Evolutionary conservation across 2,329 filamentous ascomycete genomes (phyloP).

Genomic region (Metarhizium humberi): DNA sequence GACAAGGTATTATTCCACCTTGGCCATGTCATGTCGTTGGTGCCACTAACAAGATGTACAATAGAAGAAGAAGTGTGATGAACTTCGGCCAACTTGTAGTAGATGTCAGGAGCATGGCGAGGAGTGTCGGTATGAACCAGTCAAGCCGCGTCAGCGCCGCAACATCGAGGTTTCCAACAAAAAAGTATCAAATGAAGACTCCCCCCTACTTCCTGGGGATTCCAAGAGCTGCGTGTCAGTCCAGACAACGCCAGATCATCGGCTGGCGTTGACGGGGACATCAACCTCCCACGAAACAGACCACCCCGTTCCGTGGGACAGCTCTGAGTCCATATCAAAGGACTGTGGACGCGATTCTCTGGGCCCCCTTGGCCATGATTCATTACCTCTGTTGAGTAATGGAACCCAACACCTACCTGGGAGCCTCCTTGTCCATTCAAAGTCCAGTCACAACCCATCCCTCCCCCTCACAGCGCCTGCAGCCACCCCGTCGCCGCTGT

Average conservation of each 20-base stretch:
- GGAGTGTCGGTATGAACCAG: constrained; percentile 40
- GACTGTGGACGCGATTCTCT: constrained; percentile 5
- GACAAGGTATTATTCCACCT: constrained; percentile 36
- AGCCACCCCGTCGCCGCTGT: constrained; percentile 19
- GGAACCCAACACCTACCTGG: background rate
- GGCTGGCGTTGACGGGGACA: constrained; percentile 8
- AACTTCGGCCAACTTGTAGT: constrained; percentile 39
- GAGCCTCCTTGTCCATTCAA: background rate
- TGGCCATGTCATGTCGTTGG: background rate
- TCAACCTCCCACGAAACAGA: background rate
- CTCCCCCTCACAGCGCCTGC: constrained; percentile 17
- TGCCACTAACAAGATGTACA: background rate
- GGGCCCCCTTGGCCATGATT: constrained; percentile 2
- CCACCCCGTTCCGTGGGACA: constrained; percentile 7
- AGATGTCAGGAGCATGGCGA: constrained; percentile 40
- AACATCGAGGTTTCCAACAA: constrained; percentile 17
- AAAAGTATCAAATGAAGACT: background rate
- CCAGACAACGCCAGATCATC: constrained; percentile 8
- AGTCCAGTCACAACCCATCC: constrained; percentile 12
- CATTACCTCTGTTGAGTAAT: constrained; percentile 5
- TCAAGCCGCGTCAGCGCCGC: constrained; percentile 30
- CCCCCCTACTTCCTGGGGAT: background rate
- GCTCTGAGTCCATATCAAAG: background rate
- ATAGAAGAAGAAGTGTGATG: constrained; percentile 52
- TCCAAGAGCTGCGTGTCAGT: constrained; percentile 2